Evolutionary conservation across 805 yeast genomes (phyloP), one percentile per base, ranked within the genome.

Genomic region (Candida bentonensis): DNA sequence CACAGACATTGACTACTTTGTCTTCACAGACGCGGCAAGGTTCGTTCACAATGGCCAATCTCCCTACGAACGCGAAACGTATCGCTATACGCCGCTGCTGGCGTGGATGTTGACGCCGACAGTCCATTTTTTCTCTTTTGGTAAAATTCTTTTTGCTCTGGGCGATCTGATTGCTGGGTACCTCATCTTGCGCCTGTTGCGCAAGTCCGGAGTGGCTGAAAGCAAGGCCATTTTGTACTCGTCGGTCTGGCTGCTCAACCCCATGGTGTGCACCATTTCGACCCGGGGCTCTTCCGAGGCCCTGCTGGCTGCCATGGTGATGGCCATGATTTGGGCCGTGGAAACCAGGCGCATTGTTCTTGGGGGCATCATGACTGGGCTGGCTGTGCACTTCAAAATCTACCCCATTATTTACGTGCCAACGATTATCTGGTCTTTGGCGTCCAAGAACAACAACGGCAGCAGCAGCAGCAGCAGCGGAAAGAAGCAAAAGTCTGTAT

Each of bases 201-300:
- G 63, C 23, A 44, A 48, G 23, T 48, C 57, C n/a, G 55, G 57
- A 15, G 56, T 51, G 34, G 47, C 57, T n/a, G 53, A 53, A 39
- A 39, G 53, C 3, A 65, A 64, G 41, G 65, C 67, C n/a, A 46
- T 71, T 11, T 50, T 66, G 3, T 66, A 78, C 36, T 60, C 78
- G 11, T 61, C 80, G 2, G 63, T 89, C 3, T 92, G 97, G 97
- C 67, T 92, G 17, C 67, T 86, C 52, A 92, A 92, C 58, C 97
- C 98, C 15, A 83, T 92, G 92, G 97, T 88, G 0, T 76, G 81
- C 25, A 86, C 95, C 0, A 92, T 92, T 42, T 79, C 89, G 51
- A 86, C 96, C 0, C 69, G 98, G 40, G 98, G 98, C 1, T 83
- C 92, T 22, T 82, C 95, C 0, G 98, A 92, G 56, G 87, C 96